A percentile compares a stretch with the other conserved stretches of the same genome.
Evolutionary conservation across 257 asterid genomes (phyloP).

Genomic region (Cinchona pubescens): DNA sequence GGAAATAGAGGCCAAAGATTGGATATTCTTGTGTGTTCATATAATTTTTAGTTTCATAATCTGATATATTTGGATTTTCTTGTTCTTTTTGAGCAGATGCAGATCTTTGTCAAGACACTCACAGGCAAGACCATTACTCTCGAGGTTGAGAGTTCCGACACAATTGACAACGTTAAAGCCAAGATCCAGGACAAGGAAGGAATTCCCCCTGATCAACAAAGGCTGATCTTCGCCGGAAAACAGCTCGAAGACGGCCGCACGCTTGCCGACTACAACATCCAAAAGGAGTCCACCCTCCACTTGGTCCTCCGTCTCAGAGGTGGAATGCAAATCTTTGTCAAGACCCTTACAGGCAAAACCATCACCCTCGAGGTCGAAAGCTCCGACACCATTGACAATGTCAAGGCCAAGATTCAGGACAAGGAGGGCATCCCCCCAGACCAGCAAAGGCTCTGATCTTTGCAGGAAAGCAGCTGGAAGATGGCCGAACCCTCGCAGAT

Average conservation of each 20-base stretch:
- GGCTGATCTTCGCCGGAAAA: slow-evolving; percentile 36
- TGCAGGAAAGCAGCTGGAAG: slow-evolving; percentile 38
- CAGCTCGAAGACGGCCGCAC: slow-evolving; percentile 39
- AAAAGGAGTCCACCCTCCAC: slow-evolving; percentile 41
- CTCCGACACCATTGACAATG: slow-evolving; percentile 43
- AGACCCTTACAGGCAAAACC: slow-evolving; percentile 41
- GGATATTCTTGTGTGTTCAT: no score
- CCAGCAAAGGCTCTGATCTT: slow-evolving; percentile 45
- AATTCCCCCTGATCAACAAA: slow-evolving; percentile 41
- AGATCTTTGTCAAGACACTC: slow-evolving; percentile 56
- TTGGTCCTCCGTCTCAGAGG: slow-evolving; percentile 39
- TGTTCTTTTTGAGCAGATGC: slow-evolving; percentile 38
- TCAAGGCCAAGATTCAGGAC: slow-evolving; percentile 42
- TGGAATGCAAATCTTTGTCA: slow-evolving; percentile 43
- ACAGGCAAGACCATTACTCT: slow-evolving; percentile 40
- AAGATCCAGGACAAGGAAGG: slow-evolving; percentile 44
- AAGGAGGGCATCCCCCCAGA: slow-evolving; percentile 49
- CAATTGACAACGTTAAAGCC: slow-evolving; percentile 37
- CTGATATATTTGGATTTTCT: not conserved
- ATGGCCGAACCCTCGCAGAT: slow-evolving; percentile 47
- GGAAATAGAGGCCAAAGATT: no score
- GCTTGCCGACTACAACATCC: slow-evolving; percentile 37
- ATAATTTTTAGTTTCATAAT: not conserved
- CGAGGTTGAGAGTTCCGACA: slow-evolving; percentile 37
- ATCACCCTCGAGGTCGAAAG: slow-evolving; percentile 44